Evolutionary conservation across 257 asterid species (phyloP).

Genomic region (Oldenlandia corymbosa): DNA sequence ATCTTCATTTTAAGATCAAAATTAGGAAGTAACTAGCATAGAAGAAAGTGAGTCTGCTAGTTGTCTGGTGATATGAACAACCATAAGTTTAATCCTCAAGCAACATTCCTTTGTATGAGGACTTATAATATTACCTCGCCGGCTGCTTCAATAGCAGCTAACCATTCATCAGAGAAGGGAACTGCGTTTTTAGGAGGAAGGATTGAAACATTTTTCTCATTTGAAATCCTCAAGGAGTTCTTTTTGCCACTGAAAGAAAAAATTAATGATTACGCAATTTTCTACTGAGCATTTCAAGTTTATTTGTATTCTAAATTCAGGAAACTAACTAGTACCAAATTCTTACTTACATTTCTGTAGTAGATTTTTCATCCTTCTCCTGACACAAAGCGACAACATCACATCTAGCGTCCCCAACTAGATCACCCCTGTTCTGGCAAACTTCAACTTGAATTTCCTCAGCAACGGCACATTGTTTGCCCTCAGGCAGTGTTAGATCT

Average conservation of each 20-base stretch:
- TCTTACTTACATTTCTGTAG: constrained; percentile 39
- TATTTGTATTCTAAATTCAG: constrained; percentile 9
- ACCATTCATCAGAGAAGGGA: constrained; percentile 98
- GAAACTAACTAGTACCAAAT: background rate
- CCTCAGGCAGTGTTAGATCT: constrained; percentile 14
- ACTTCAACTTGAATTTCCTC: constrained; percentile 22
- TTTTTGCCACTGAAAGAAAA: constrained; percentile 34
- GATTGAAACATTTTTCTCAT: constrained; percentile 24
- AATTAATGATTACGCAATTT: background rate
- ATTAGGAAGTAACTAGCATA: background rate
- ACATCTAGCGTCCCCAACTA: constrained; percentile 19
- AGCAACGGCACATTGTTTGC: background rate
- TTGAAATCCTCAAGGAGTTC: constrained; percentile 25
- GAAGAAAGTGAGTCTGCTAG: background rate
- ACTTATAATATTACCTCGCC: constrained; percentile 70
- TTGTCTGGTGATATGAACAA: background rate
- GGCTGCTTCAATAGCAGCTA: constrained; percentile 95
- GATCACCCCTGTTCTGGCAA: constrained; percentile 25
- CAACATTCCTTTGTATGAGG: background rate
- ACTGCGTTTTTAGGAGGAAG: constrained; percentile 54
- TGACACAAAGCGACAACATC: constrained; percentile 20
- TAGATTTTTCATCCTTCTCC: constrained; percentile 25
- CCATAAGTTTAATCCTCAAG: background rate
- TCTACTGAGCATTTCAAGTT: constrained; percentile 1
- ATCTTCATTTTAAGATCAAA: background rate